Evolutionary conservation across 495 filamentous ascomycete genomes (phyloP).

Genomic region (Podospora fimiseda): DNA sequence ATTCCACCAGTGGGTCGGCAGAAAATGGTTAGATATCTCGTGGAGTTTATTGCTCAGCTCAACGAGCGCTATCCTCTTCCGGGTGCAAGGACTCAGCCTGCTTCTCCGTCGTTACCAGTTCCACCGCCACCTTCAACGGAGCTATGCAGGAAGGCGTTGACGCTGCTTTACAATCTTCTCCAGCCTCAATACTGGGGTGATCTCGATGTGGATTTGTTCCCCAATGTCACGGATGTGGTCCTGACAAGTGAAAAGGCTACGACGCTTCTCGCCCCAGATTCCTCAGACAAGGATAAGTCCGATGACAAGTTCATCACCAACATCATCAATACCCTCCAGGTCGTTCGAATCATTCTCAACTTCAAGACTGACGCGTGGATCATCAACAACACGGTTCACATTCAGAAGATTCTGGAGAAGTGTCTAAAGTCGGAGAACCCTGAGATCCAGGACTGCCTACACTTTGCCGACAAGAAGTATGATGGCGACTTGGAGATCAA

Average conservation of each 20-base stretch:
- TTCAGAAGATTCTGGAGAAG: constrained; percentile 90
- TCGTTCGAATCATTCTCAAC: constrained; percentile 79
- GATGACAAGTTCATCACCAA: constrained; percentile 73
- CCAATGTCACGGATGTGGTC: constrained; percentile 79
- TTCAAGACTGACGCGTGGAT: constrained; percentile 89
- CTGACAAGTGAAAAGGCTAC: constrained; percentile 64
- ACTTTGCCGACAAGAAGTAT: constrained; percentile 59
- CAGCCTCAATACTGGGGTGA: constrained; percentile 88
- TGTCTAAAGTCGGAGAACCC: constrained; percentile 76
- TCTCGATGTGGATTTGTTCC: constrained; percentile 83
- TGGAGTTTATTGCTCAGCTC: constrained; percentile 87
- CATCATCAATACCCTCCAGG: constrained; percentile 87
- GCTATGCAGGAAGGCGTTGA: constrained; percentile 75
- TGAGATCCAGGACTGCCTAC: constrained; percentile 87
- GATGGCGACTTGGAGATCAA: constrained; percentile 54
- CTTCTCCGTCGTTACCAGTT: constrained; percentile 39
- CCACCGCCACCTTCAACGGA: constrained; percentile 55
- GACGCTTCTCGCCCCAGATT: constrained; percentile 67
- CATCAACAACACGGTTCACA: constrained; percentile 58
- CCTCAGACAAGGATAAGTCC: constrained; percentile 78
- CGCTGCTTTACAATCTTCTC: constrained; percentile 78
- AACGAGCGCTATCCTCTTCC: constrained; percentile 73
- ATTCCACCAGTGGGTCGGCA: constrained; percentile 59
- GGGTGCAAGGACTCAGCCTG: constrained; percentile 54
- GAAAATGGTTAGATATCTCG: constrained; percentile 84